Percentiles rank a stretch among this genome's conserved stretches.
Evolutionary conservation across 2,329 filamentous ascomycete species (phyloP).

Genomic region (Aspergillus uvarum): DNA sequence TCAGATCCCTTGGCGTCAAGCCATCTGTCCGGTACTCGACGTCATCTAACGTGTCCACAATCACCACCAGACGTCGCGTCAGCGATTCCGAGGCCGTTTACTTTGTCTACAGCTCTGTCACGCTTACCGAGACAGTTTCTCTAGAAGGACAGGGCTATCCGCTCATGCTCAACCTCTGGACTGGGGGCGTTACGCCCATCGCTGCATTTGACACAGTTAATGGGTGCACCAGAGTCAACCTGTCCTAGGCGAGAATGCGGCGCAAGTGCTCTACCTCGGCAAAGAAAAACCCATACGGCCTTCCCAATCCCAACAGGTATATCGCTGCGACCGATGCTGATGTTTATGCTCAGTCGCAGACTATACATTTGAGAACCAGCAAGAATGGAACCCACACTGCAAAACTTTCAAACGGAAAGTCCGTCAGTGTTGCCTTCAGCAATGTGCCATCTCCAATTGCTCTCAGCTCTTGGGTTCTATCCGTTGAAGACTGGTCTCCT

Average conservation of each 20-base stretch:
- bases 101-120: not conserved
- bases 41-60: not conserved
- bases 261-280: not conserved
- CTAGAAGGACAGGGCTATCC: conserved; percentile 3
- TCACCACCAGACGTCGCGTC: not conserved
- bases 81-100: not conserved
- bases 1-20: not conserved
- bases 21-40: not conserved
- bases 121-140: not conserved
- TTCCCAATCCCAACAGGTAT: not conserved
- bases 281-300: not conserved
- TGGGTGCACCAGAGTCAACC: not conserved
- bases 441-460: not conserved
- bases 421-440: not conserved
- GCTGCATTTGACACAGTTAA: not conserved
- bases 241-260: not conserved
- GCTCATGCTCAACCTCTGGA: not conserved
- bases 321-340: not conserved
- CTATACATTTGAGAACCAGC: not conserved
- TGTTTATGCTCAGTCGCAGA: not conserved
- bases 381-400: not conserved
- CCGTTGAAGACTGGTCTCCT: not conserved
- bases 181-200: not conserved
- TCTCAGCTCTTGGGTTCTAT: not conserved
- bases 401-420: not conserved